Conservation (phyloP, 768 basidiomycete genomes). For the Neoboletus brunneissimus region DNA sequence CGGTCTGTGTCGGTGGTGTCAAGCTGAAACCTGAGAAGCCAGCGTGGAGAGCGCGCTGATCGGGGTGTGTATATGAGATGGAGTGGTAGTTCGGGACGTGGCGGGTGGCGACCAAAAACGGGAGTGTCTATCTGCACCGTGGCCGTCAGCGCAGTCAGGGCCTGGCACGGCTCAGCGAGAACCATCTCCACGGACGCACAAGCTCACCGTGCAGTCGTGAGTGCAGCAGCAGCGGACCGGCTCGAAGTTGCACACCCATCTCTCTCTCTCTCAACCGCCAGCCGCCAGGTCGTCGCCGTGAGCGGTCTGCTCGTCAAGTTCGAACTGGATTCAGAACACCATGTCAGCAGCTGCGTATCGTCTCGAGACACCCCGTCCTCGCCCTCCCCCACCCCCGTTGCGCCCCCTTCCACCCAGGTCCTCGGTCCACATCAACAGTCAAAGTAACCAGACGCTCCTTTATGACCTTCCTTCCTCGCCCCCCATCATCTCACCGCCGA, state of each 20-base stretch:
- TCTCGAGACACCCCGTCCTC: slow-evolving; percentile 60
- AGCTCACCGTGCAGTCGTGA: slow-evolving; percentile 10
- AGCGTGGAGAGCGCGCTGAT: background rate
- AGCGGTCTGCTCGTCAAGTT: slow-evolving; percentile 15
- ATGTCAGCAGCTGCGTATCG: slow-evolving; percentile 66
- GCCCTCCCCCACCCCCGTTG: slow-evolving; percentile 57
- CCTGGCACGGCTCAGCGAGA: slow-evolving; percentile 27
- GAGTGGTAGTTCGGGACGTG: slow-evolving; percentile 6
- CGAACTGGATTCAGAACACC: slow-evolving; percentile 36
- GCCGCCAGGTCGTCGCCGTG: slow-evolving; percentile 8
- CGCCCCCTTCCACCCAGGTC: slow-evolving; percentile 48
- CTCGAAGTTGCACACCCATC: slow-evolving; percentile 19
- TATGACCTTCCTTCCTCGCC: slow-evolving; percentile 69
- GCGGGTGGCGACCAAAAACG: slow-evolving; percentile 18
- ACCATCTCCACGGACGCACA: slow-evolving; percentile 15
- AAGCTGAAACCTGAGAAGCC: background rate
- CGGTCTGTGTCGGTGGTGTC: background rate
- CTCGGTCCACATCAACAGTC: slow-evolving; percentile 41
- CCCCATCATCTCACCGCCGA: slow-evolving; percentile 53
- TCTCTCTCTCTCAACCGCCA: slow-evolving; percentile 14
- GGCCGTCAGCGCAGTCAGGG: slow-evolving; percentile 33
- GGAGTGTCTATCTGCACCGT: slow-evolving; percentile 18
- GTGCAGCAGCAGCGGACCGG: background rate
- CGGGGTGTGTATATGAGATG: background rate
- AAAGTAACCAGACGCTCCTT: slow-evolving; percentile 62